A percentile compares a stretch with the other conserved stretches of the same genome.
Conservation (phyloP, 2,329 filamentous ascomycete species). For the Sporothrix mexicana region DNA sequence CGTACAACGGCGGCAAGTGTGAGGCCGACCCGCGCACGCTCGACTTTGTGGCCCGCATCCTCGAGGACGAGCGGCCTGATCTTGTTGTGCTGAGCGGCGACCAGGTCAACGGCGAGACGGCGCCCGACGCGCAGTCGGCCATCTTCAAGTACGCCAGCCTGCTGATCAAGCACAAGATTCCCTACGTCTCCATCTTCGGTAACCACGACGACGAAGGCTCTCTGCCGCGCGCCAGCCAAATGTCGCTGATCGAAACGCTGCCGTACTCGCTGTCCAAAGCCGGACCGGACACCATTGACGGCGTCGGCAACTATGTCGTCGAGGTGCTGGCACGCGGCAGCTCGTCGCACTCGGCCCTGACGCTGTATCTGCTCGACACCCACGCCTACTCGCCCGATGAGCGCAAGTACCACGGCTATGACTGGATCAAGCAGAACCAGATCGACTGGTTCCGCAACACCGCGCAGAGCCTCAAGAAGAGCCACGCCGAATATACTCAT, state of each 20-base stretch:
- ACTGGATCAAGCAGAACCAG: conserved; percentile 94
- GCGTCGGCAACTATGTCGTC: conserved; percentile 92
- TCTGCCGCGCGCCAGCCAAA: conserved; percentile 76
- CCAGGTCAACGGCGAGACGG: conserved; percentile 92
- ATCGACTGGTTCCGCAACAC: conserved; percentile 93
- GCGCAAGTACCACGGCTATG: conserved; percentile 86
- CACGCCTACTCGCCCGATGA: conserved; percentile 93
- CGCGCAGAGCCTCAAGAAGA: conserved; percentile 72
- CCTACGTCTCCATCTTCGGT: conserved; percentile 90
- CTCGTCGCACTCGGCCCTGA: conserved; percentile 86
- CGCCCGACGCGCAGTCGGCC: conserved; percentile 88
- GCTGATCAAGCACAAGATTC: conserved; percentile 84
- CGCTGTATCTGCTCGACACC: conserved; percentile 92
- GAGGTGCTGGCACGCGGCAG: conserved; percentile 82
- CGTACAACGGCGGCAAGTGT: conserved; percentile 75
- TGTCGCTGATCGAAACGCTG: conserved; percentile 83
- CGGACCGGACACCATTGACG: conserved; percentile 82
- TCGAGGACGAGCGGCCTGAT: conserved; percentile 94
- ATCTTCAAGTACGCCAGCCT: conserved; percentile 92
- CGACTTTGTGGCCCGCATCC: conserved; percentile 80
- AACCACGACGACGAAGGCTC: conserved; percentile 96
- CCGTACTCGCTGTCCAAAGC: conserved; percentile 88
- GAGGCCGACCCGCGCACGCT: conserved; percentile 91
- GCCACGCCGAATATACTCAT: conserved; percentile 83
- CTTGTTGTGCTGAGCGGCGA: conserved; percentile 91